Evolutionary conservation across 805 yeast species (phyloP), one percentile per base, ranked within the genome.

Genomic region (Metschnikowia orientalis): DNA sequence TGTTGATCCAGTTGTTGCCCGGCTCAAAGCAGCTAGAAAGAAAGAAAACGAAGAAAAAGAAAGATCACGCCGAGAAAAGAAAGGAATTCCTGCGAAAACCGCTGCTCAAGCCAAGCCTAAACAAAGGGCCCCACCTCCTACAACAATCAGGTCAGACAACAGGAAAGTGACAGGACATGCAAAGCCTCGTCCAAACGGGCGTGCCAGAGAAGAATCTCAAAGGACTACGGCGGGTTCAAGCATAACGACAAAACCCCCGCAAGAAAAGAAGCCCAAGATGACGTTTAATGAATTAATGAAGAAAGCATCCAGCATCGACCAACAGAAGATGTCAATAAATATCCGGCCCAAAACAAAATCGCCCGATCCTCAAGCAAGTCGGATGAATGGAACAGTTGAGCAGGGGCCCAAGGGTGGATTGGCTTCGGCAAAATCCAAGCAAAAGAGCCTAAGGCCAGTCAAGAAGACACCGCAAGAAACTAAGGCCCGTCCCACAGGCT

Each of bases 1-100:
- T 14, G 63, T 70, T 4, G 90, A 82, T 50, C 87, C 89, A 0
- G 86, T 86, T 4, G 85, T 82, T 6, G 76, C 75, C 22, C 56
- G 81, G 37, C 58, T 82, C 23, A 82, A 82, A 44, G 88, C 80
- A 37, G 75, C 79, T 2, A 62, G 90, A 50, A 62, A 75, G 39
- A 56, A 64, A 25, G 87, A 82, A 41, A 64, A 59, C 23, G 73
- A 73, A 22, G 62, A 54, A 61, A 33, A 63, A 62, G 29, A 47
- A 50, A 19, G 63, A 64, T 36, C 47, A 46, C 20, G 49, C 60
- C 28, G 56, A 47, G 30, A 58, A 56, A 42, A 61, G 54, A 48
- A 47, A 23, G 54, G 28, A 12, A 29, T 9, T 1, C 20, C 32
- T 9, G 23, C 4, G 24, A n/a, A n/a, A 23, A 14, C 10, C 21